A percentile compares a stretch with the other conserved stretches of the same genome.
Evolutionary conservation across 1,284 basidiomycete species (phyloP).

Genomic region (Ceratobasidium sp.): DNA sequence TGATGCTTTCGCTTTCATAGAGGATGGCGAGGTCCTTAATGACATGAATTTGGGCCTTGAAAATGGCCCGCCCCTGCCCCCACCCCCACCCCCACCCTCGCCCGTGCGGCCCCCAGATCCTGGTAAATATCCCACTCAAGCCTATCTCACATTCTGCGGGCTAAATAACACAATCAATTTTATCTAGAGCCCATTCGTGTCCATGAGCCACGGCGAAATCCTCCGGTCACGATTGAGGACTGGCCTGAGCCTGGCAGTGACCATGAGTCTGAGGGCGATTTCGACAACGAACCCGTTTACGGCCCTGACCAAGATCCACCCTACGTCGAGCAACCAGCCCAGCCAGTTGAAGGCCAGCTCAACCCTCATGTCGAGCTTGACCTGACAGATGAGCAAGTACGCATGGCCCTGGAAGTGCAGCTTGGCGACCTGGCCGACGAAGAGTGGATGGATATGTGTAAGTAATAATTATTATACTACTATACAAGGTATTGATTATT

Average conservation of each 20-base stretch:
- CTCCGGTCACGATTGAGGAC: neutral
- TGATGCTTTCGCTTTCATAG: no score
- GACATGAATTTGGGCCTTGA: no score
- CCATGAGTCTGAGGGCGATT: neutral
- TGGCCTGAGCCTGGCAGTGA: conserved; percentile 8
- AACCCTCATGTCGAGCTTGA: conserved; percentile 9
- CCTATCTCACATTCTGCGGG: no score
- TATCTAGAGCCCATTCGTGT: neutral
- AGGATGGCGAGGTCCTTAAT: no score
- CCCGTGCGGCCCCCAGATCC: no score
- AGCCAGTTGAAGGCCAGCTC: neutral
- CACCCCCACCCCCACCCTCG: no score
- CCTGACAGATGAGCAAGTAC: neutral
- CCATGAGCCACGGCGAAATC: neutral
- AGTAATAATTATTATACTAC: neutral
- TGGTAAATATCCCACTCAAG: no score
- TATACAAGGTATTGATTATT: no score
- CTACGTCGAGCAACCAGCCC: neutral
- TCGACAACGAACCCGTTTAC: conserved; percentile 5
- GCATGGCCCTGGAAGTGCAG: neutral
- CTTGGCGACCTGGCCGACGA: conserved; percentile 11
- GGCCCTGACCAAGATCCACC: neutral
- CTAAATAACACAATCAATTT: no score
- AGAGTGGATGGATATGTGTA: neutral
- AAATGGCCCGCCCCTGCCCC: no score